phyloP scores from a whole-genome alignment of 139 green algal genomes.

The Chloropicon primus region DNA sequence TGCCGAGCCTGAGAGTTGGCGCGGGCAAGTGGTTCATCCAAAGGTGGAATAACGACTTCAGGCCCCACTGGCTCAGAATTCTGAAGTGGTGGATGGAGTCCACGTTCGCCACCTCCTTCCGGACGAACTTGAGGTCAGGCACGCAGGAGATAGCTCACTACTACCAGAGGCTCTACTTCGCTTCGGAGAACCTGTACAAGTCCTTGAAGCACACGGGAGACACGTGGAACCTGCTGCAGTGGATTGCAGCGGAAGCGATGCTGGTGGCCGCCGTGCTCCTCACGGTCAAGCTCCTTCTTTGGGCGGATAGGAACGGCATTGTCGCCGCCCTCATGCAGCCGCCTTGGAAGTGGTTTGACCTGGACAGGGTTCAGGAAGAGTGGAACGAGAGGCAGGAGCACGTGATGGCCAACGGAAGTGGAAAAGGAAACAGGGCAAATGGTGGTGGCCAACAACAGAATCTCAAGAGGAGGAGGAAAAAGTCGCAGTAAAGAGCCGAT shows the following conservation, averaged over 20 bases:
- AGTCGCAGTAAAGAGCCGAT: neutral
- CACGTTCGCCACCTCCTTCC: neutral
- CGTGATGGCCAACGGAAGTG: neutral
- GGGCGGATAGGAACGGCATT: neutral
- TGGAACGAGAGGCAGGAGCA: neutral
- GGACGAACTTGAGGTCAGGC: neutral
- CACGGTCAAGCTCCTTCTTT: neutral
- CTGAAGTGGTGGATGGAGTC: neutral
- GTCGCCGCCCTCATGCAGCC: neutral
- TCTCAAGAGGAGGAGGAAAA: neutral
- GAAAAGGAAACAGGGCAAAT: neutral
- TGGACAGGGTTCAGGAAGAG: neutral
- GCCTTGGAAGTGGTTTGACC: neutral
- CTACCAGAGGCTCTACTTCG: neutral
- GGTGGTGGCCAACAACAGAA: no score
- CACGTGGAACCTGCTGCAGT: neutral
- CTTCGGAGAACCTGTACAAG: neutral
- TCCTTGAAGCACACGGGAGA: neutral
- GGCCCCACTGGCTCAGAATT: neutral
- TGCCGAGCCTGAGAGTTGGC: neutral
- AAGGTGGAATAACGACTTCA: neutral
- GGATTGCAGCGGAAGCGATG: neutral
- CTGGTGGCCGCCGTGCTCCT: neutral
- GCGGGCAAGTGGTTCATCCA: neutral
- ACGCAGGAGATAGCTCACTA: neutral